Evolutionary conservation across 2,329 filamentous ascomycete genomes (phyloP), one percentile per base, ranked within the genome.

Genomic region (Verticillium longisporum): DNA sequence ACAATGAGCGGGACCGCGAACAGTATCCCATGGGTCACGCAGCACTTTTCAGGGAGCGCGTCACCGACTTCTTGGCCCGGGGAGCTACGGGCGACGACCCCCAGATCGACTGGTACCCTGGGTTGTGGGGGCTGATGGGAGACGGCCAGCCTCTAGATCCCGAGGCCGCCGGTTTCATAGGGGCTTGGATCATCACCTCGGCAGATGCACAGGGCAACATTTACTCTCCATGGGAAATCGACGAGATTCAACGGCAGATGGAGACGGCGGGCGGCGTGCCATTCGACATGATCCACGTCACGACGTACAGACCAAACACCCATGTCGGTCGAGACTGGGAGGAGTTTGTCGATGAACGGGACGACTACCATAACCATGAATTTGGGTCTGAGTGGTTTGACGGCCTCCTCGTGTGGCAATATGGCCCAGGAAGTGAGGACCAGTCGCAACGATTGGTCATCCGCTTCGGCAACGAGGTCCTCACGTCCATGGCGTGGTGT

Each of bases 401-500:
- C 6, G 61, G 63, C 31, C 59, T 64, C 2, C 41, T 63, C 2
- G 59, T 60, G 5, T 65, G 62, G 60, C 54, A 54, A 38, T 65
- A 65, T 37, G 63, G 60, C 1, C 62, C 62, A 18, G 57, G 57
- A 15, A 59, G 50, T 6, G 60, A 56, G 5, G 14, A 9, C 1
- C 60, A 58, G 5, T 57, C 62, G 6, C 41, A 58, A 15, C 58
- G 57, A 21, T 58, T 66, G 11, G 37, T 60, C 3, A 56, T 66
- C 13, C 61, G 63, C 18, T 65, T 60, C 36, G 56, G 66, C 50
- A 59, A 61, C 31, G 38, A 64, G 26, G 15, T 61, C 9, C 57
- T 69, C 64, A 81, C 79, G 10, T 36, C 58, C 0, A 55, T 58
- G 13, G 50, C 26, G 1, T 67, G 65, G 65, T 67, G 65, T 14